Base-by-base conservation (phyloP, 2,329 filamentous ascomycete species). In the Trichoderma atroviride region DNA sequence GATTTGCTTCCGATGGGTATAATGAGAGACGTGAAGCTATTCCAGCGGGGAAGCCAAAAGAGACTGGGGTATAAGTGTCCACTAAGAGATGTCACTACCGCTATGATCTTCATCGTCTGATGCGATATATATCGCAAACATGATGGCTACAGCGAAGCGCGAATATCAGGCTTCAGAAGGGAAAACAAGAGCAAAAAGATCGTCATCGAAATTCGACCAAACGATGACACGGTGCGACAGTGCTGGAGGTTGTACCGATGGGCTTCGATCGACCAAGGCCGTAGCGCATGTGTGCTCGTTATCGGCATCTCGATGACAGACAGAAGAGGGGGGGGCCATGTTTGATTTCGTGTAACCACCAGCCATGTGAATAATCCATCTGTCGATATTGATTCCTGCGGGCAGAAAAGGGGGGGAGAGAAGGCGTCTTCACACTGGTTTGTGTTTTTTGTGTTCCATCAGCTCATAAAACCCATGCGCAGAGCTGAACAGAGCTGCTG, bases 241-340 rank as follows among this genome's bases (percentile, higher is more conserved):
- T 33, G 52, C 16, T 56, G 31, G 31, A 65, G 62, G 50, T n/a
- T 43, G 53, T 43, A 27, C 14, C 27, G 62, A 57, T 56, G 62
- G 59, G 40, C 40, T 24, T 64, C 52, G 62, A 65, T 65, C 62
- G 62, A 47, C 62, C 43, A 65, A 27, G 62, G 62, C 52, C 52
- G 31, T 43, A 65, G 52, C 57, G 62, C 62, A 57, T 65, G 62
- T 56, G 19, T 65, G 52, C 52, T 65, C 24, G 62, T 47, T 56
- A 62, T 62, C 43, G 29, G 5, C 9, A 65, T 65, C 35, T 19
- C 52, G 52, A 65, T 53, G 52, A 56, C 35, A 43, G 19, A n/a
- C 7, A 3, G 40, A 33, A n/a, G 33, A 19, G 43, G 50, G 61
- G 50, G 27, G 5, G 24, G n/a, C n/a, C 11, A 14, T 40, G 52